Percentiles rank a stretch among this genome's conserved stretches.
These are phyloP conservation scores for Cenchrus fungigraminus DNA, from an alignment of 176 grass and related monocot genomes.

Conservation along the genomic window DNA sequence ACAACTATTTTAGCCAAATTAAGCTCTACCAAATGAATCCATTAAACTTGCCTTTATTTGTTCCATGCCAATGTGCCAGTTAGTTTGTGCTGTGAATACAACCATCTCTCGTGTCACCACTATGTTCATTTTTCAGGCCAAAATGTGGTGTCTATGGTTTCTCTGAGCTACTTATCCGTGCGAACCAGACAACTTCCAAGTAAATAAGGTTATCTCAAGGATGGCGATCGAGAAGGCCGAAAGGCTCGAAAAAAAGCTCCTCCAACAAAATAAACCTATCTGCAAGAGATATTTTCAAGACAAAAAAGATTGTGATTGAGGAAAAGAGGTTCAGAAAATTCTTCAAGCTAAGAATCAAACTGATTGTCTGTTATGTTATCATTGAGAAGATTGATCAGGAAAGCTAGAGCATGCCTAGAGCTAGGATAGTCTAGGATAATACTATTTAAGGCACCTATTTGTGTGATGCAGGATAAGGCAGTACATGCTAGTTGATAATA, in stretches of 20 bases:
- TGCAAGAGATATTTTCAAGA: constrained; percentile 6
- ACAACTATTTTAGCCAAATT: neutral
- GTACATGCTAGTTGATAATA: neutral
- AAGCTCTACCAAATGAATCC: neutral
- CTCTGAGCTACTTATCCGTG: neutral
- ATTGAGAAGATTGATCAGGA: constrained; percentile 1
- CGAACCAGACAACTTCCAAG: neutral
- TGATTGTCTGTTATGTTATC: neutral
- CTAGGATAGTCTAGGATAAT: neutral
- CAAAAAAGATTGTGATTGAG: constrained; percentile 23
- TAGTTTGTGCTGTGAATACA: neutral
- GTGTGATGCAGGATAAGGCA: neutral
- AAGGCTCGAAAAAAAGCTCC: neutral
- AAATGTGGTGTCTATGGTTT: neutral
- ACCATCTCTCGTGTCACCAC: neutral
- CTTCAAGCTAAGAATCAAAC: constrained; percentile 6
- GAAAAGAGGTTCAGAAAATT: neutral
- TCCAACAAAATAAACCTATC: neutral
- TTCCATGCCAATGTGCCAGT: neutral
- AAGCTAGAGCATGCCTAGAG: neutral
- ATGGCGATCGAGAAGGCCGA: neutral
- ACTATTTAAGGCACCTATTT: constrained; percentile 16
- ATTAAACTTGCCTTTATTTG: neutral
- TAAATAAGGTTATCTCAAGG: neutral
- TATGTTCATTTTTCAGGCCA: neutral